Evolutionary conservation across 108 stramenopile species (phyloP).

Genomic region (Epithemia pelagica): DNA sequence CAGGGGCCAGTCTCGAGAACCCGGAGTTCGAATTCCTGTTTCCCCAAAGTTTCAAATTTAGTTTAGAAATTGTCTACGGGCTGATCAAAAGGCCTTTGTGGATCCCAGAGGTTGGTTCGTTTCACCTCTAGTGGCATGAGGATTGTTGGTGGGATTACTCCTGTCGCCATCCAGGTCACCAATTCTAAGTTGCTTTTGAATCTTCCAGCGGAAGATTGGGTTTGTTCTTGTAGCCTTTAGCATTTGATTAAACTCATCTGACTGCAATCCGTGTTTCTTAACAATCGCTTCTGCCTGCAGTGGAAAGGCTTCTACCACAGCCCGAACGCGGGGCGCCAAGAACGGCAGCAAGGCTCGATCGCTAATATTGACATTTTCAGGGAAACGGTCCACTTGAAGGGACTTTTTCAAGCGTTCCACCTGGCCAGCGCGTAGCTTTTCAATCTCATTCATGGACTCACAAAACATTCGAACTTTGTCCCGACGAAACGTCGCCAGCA

Average conservation of each 20-base stretch:
- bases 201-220: constrained; percentile 58
- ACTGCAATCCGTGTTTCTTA: constrained; percentile 53
- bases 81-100: not conserved
- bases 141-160: not conserved
- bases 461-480: constrained; percentile 56
- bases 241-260: constrained; percentile 69
- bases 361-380: constrained; percentile 40
- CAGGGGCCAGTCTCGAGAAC: no score
- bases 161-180: not conserved
- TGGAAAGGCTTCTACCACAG: constrained; percentile 53
- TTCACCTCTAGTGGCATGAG: not conserved
- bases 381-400: constrained; percentile 44
- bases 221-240: constrained; percentile 52
- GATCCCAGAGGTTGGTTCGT: not conserved
- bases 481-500: constrained; percentile 23
- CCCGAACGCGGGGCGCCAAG: constrained; percentile 40
- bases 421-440: constrained; percentile 55
- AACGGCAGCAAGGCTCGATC: constrained; percentile 57
- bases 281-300: constrained; percentile 63
- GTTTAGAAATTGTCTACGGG: no score
- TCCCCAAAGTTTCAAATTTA: no score
- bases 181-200: constrained; percentile 42
- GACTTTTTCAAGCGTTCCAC: constrained; percentile 30
- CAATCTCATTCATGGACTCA: constrained; percentile 48
- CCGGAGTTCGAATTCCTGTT: no score